Percentiles rank a stretch among this genome's conserved stretches.
These are phyloP conservation scores for Fragaria nilgerrensis DNA, from an alignment of 306 rosid genomes.

Conservation along the genomic window DNA sequence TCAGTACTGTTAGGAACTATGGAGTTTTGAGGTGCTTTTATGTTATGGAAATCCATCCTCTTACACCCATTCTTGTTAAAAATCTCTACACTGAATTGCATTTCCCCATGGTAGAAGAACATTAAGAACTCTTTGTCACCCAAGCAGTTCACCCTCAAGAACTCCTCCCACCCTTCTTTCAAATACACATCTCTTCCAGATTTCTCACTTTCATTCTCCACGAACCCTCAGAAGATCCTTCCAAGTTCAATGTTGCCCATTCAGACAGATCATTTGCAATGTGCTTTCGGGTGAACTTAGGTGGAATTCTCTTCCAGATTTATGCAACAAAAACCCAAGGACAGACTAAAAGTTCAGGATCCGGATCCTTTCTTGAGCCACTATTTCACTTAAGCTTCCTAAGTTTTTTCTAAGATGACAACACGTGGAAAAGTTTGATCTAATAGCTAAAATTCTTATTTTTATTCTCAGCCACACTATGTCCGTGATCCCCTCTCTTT, in stretches of 20 bases:
- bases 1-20: background rate
- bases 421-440: too few relatives aligned
- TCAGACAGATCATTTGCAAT: conserved; percentile 7
- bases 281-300: background rate
- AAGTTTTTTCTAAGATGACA: too few relatives aligned
- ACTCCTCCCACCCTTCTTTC: conserved; percentile 17
- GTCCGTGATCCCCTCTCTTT: too few relatives aligned
- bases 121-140: conserved; percentile 7
- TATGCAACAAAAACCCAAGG: background rate
- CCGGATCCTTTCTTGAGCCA: too few relatives aligned
- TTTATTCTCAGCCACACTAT: too few relatives aligned
- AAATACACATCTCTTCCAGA: background rate
- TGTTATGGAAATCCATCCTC: background rate
- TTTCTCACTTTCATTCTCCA: conserved; percentile 1
- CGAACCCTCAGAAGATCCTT: background rate
- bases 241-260: conserved; percentile 9
- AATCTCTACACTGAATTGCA: conserved; percentile 8
- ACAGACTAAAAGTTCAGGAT: background rate
- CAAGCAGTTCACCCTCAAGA: conserved; percentile 10
- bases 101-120: conserved; percentile 7
- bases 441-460: too few relatives aligned
- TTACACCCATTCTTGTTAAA: conserved; percentile 4
- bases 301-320: too few relatives aligned
- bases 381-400: too few relatives aligned
- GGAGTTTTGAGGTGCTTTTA: background rate